Evolutionary conservation across 208 protist species (phyloP), one percentile per base, ranked within the genome.

Genomic region (Leishmania martiniquensis): DNA sequence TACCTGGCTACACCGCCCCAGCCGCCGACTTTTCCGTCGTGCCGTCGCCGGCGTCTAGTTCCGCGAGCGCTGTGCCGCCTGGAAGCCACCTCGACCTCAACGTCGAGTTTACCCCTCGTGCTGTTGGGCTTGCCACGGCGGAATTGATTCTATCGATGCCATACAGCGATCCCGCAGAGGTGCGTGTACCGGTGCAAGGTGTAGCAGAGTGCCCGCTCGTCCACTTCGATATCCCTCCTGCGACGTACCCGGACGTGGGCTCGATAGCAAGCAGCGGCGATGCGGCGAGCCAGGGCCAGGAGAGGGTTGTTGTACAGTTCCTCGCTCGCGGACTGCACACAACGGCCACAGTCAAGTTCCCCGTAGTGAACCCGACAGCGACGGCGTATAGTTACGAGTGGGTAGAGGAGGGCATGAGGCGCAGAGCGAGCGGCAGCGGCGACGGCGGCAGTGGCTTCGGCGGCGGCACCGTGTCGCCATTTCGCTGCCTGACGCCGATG

Each of bases 361-460:
- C 93, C 75, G 91, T 99, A 20, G 80, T 99, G 75, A 99, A 99
- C 88, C 98, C 98, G 52, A 99, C 95, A 29, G 85, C 93, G 13
- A 81, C 87, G 60, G 72, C 83, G 13, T 99, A 99, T 88, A 88
- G 93, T n/a, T 99, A 94, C 87, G 88, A 97, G 72, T 99, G 98
- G 98, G 78, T 84, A 9, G 91, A 97, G 47, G 80, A 91, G 67
- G 37, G 81, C 0, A 62, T 72, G 34, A 55, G 42, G 59, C 47
- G 60, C 17, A 13, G 55, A 44, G 75, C 68, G 9, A 75, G 25
- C 74, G 54, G 15, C 39, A 47, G 34, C 52, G 67, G 63, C 25
- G 34, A 42, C 20, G 25, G n/a, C 45, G 32, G 49, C 34, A 20
- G 59, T 10, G 44, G 70, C 7, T 12, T 52, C 1, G 2, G 62